Evolutionary conservation across 441 rosid species (phyloP).

Genomic region (Iberis amara): DNA sequence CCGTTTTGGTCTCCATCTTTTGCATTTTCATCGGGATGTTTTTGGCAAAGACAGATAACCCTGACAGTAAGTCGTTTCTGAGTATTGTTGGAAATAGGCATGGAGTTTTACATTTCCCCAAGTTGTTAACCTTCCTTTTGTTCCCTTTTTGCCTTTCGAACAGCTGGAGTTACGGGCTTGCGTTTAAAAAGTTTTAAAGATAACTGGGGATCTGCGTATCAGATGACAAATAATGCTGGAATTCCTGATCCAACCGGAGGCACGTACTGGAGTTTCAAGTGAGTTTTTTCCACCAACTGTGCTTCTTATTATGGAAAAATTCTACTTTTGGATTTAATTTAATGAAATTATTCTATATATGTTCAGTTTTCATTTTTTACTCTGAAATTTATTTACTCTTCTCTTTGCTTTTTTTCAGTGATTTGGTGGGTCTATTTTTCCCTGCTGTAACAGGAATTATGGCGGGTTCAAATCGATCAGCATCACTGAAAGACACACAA

Average conservation of each 20-base stretch:
- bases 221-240: slow-evolving; percentile 78
- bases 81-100: slow-evolving; percentile 9
- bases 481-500: slow-evolving; percentile 95
- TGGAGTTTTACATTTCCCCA: not conserved
- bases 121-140: slow-evolving; percentile 1
- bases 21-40: slow-evolving; percentile 85
- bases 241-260: slow-evolving; percentile 76
- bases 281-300: slow-evolving; percentile 33
- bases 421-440: slow-evolving; percentile 94
- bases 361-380: slow-evolving; percentile 3
- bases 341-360: slow-evolving; percentile 8
- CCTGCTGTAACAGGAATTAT: slow-evolving; percentile 99
- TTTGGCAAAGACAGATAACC: slow-evolving; percentile 62
- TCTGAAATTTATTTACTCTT: slow-evolving; percentile 22
- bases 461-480: slow-evolving; percentile 99
- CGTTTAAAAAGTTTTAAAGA: slow-evolving; percentile 67
- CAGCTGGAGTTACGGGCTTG: slow-evolving; percentile 84
- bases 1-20: slow-evolving; percentile 79
- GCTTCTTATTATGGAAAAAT: slow-evolving; percentile 16
- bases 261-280: slow-evolving; percentile 82
- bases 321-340: slow-evolving; percentile 14
- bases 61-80: slow-evolving; percentile 53
- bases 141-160: slow-evolving; percentile 30
- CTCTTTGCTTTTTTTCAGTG: slow-evolving; percentile 46
- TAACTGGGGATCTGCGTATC: slow-evolving; percentile 83